Evolutionary conservation across 129 eudicot species (phyloP).

Genomic region (Escallonia rubra): DNA sequence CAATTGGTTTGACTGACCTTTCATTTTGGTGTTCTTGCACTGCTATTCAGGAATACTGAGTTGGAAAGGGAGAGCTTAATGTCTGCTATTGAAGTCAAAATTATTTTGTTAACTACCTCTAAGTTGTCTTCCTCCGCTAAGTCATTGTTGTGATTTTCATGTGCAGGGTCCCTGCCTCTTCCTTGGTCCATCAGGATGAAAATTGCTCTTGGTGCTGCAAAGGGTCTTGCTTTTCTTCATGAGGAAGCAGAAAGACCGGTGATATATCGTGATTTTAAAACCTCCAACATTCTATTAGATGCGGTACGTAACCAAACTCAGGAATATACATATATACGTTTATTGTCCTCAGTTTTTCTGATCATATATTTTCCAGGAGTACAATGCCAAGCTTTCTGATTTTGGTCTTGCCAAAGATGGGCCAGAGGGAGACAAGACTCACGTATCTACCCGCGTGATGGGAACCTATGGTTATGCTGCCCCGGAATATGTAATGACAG

Average conservation of each 20-base stretch:
- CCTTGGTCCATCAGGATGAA: constrained; percentile 98
- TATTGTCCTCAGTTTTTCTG: background rate
- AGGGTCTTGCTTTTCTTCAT: constrained; percentile 92
- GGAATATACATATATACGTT: background rate
- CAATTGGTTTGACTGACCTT: no score
- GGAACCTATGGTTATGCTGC: constrained; percentile 99
- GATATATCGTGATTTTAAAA: constrained; percentile 94
- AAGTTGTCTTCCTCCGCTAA: no score
- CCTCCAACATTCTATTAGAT: constrained; percentile 90
- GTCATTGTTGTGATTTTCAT: background rate
- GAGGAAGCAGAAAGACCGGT: constrained; percentile 95
- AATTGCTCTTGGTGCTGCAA: constrained; percentile 98
- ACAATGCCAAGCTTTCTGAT: constrained; percentile 94
- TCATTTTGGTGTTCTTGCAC: no score
- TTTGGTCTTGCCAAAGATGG: constrained; percentile 99
- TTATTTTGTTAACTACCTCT: background rate
- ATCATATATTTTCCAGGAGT: constrained; percentile 44
- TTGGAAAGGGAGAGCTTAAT: no score
- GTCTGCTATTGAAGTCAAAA: background rate
- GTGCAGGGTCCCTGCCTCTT: constrained; percentile 89
- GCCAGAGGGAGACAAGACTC: constrained; percentile 96
- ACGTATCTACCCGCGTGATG: constrained; percentile 96
- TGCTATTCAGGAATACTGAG: no score
- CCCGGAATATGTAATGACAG: constrained; percentile 97
- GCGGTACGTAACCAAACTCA: constrained; percentile 52